Conservation (phyloP, 2,329 filamentous ascomycete genomes). For the Trichoderma pleuroti region DNA sequence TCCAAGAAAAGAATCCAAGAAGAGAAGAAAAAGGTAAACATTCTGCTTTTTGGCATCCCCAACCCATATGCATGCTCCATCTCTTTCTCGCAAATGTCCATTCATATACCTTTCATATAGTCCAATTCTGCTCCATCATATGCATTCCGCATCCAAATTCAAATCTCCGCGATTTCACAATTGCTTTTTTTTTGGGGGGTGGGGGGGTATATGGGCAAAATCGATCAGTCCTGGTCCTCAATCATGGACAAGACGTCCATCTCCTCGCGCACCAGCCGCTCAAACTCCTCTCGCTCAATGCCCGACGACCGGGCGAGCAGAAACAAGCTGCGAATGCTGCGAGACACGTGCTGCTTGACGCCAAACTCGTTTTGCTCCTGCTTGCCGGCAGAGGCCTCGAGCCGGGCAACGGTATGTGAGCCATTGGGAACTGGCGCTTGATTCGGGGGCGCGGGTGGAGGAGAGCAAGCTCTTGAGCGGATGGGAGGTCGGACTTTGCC, state of each 20-base stretch:
- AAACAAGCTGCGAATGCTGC: slow-evolving; percentile 73
- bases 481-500: not conserved
- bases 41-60: not conserved
- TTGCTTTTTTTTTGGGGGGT: not conserved
- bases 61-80: not conserved
- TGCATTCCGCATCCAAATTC: not conserved
- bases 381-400: slow-evolving; percentile 53
- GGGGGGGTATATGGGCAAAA: not conserved
- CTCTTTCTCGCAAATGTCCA: not conserved
- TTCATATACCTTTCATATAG: not conserved
- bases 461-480: slow-evolving; percentile 37
- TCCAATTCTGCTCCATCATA: not conserved
- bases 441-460: slow-evolving; percentile 58
- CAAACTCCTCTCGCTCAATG: slow-evolving; percentile 73
- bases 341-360: slow-evolving; percentile 74
- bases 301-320: slow-evolving; percentile 66
- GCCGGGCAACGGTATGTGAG: slow-evolving; percentile 57
- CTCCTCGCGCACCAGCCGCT: slow-evolving; percentile 66
- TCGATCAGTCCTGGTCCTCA: slow-evolving; percentile 48
- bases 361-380: slow-evolving; percentile 66
- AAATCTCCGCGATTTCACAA: not conserved
- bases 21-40: not conserved
- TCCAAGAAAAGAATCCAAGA: not conserved
- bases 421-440: slow-evolving; percentile 55
- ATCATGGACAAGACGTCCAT: slow-evolving; percentile 66